These are phyloP conservation scores for Xylariaceae sp. DNA, from an alignment of 2,329 filamentous ascomycete genomes.

Conservation along the genomic window DNA sequence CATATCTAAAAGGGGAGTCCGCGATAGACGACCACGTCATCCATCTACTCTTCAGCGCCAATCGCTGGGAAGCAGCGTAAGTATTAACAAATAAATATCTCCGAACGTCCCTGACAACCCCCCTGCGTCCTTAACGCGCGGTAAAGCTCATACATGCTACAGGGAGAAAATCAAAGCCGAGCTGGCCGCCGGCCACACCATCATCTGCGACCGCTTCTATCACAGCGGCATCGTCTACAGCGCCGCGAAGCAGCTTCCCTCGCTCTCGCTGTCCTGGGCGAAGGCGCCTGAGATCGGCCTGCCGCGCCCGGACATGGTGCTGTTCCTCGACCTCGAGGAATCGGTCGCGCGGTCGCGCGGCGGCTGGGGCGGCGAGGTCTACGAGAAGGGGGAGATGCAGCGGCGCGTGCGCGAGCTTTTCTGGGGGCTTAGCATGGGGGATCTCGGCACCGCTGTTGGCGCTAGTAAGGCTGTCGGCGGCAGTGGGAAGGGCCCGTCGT, in stretches of 20 bases:
- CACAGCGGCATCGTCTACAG: constrained; percentile 93
- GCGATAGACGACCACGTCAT: constrained; percentile 84
- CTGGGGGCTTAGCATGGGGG: constrained; percentile 49
- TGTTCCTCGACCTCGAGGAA: constrained; percentile 81
- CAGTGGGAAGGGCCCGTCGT: constrained; percentile 12
- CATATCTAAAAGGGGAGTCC: constrained; percentile 68
- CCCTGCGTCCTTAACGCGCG: no score
- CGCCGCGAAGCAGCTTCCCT: constrained; percentile 74
- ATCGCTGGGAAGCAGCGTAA: constrained; percentile 74
- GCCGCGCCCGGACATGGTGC: constrained; percentile 77
- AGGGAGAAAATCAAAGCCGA: constrained; percentile 50
- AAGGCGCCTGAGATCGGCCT: constrained; percentile 80
- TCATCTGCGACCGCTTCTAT: constrained; percentile 91
- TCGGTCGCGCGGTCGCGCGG: constrained; percentile 68
- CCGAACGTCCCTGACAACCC: no score
- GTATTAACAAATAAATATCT: no score
- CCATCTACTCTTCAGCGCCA: constrained; percentile 85
- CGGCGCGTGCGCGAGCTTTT: constrained; percentile 72
- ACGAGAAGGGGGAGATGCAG: constrained; percentile 84
- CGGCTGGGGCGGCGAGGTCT: constrained; percentile 86
- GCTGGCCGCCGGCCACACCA: constrained; percentile 62
- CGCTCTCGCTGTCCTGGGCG: constrained; percentile 72
- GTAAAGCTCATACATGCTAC: background rate
- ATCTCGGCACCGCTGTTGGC: constrained; percentile 34
- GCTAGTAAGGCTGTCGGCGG: constrained; percentile 3